Evolutionary conservation across 257 asterid species (phyloP).

Genomic region (Hygrophila difformis): DNA sequence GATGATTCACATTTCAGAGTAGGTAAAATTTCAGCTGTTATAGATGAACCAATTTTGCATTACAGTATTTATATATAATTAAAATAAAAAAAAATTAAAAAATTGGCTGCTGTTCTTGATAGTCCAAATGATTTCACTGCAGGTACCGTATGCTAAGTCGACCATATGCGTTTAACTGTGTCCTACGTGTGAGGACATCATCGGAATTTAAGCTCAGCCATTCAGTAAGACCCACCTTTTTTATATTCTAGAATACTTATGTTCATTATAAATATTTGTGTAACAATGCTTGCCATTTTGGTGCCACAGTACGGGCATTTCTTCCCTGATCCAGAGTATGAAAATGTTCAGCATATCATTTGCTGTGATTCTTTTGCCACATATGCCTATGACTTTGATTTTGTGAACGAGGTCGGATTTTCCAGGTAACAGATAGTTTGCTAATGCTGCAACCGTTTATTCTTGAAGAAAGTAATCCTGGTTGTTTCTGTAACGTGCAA

Average conservation of each 20-base stretch:
- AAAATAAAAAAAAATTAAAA: too few species aligned
- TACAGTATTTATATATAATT: too few species aligned
- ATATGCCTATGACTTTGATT: constrained; percentile 94
- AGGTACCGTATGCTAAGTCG: constrained; percentile 98
- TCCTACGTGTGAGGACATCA: constrained; percentile 84
- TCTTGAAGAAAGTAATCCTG: constrained; percentile 8
- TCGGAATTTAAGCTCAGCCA: constrained; percentile 81
- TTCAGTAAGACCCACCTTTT: constrained; percentile 47
- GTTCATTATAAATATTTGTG: constrained; percentile 5
- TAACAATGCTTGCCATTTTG: constrained; percentile 22
- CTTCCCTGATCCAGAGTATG: constrained; percentile 97
- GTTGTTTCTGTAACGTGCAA: constrained; percentile 14
- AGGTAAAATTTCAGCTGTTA: not conserved
- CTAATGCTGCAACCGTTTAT: constrained; percentile 8
- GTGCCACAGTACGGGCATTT: constrained; percentile 92
- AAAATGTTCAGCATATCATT: constrained; percentile 90
- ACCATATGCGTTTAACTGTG: constrained; percentile 94
- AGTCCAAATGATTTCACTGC: constrained; percentile 33
- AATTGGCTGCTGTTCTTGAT: constrained; percentile 15
- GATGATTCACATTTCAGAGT: constrained; percentile 9
- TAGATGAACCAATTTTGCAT: too few species aligned
- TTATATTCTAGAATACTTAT: constrained; percentile 3
- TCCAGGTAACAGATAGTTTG: constrained; percentile 49
- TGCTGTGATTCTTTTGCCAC: constrained; percentile 96
- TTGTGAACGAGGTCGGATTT: constrained; percentile 61